Percentiles rank a stretch among this genome's conserved stretches.
Evolutionary conservation across 768 basidiomycete genomes (phyloP).

Genomic region (Boletus vinaceobasis): DNA sequence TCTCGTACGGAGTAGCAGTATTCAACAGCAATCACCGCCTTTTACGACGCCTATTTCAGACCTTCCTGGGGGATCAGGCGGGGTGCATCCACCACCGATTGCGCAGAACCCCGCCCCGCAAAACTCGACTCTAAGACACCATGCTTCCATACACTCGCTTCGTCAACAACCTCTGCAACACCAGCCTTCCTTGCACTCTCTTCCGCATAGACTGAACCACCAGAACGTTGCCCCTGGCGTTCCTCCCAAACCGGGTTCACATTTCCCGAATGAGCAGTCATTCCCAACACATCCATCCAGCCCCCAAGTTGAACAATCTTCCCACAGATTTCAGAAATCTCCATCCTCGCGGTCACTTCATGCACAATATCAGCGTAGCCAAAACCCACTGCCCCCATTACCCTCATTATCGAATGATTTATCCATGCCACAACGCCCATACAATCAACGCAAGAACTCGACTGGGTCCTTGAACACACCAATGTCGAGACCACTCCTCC

Average conservation of each 20-base stretch:
- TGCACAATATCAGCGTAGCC: conserved; percentile 47
- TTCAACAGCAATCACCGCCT: conserved; percentile 24
- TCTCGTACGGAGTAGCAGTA: conserved; percentile 39
- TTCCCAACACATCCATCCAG: conserved; percentile 10
- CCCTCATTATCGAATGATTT: conserved; percentile 37
- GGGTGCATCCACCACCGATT: conserved; percentile 15
- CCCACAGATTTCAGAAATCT: conserved; percentile 44
- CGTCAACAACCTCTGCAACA: conserved; percentile 27
- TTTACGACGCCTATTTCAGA: conserved; percentile 20
- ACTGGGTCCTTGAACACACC: conserved; percentile 32
- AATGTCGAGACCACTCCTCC: conserved; percentile 51
- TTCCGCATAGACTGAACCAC: conserved; percentile 10
- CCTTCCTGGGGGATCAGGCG: conserved; percentile 16
- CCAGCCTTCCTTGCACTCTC: conserved; percentile 13
- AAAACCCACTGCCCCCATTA: conserved; percentile 33
- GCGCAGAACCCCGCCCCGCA: conserved; percentile 8
- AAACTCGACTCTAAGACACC: conserved; percentile 15
- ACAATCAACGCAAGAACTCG: conserved; percentile 21
- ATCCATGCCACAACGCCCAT: conserved; percentile 27
- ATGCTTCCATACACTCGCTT: conserved; percentile 27
- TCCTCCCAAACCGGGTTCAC: conserved; percentile 16
- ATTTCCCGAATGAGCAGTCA: conserved; percentile 9
- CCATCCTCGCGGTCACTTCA: conserved; percentile 58
- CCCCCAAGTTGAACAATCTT: conserved; percentile 39
- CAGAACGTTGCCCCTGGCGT: conserved; percentile 11